Percentiles rank a stretch among this genome's conserved stretches.
Conservation (phyloP, 2,329 filamentous ascomycete genomes). For the Fusarium sp. region DNA sequence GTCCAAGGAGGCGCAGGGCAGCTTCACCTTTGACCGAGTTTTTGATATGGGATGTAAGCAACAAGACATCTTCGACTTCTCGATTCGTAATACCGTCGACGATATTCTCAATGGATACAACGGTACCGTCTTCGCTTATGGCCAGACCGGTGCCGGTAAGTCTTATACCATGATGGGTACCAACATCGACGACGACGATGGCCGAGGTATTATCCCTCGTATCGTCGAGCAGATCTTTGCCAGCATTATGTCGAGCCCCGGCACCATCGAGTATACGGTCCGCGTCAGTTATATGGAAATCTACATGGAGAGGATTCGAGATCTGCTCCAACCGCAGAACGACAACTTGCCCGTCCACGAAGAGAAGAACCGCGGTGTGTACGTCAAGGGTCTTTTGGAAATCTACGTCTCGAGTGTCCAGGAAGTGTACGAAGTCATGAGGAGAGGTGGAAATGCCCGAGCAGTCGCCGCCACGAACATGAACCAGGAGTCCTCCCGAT, state of each 20-base stretch:
- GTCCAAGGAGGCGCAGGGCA: conserved; percentile 84
- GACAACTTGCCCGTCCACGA: conserved; percentile 98
- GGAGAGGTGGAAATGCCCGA: conserved; percentile 87
- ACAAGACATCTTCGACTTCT: conserved; percentile 97
- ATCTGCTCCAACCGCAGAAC: conserved; percentile 91
- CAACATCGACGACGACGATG: conserved; percentile 89
- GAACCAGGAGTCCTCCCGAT: conserved; percentile 98
- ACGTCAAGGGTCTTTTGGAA: conserved; percentile 94
- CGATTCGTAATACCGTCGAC: conserved; percentile 94
- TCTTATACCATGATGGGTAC: conserved; percentile 90
- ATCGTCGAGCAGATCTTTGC: conserved; percentile 98
- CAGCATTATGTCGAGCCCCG: conserved; percentile 90
- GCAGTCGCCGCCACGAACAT: conserved; percentile 98
- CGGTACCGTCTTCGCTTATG: conserved; percentile 98
- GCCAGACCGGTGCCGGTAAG: conserved; percentile 98
- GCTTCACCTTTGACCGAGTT: conserved; percentile 97
- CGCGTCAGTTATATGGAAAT: conserved; percentile 99
- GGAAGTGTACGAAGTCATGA: conserved; percentile 97
- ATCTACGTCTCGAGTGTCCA: conserved; percentile 96
- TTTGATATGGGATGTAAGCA: conserved; percentile 95
- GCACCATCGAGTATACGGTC: conserved; percentile 98
- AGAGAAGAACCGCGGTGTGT: conserved; percentile 94
- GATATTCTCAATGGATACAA: conserved; percentile 99
- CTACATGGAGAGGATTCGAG: conserved; percentile 98
- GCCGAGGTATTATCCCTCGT: conserved; percentile 94